A percentile compares a stretch with the other conserved stretches of the same genome.
These are phyloP conservation scores for Pelargonium citronellum DNA, from an alignment of 441 rosid species.

Conservation along the genomic window DNA sequence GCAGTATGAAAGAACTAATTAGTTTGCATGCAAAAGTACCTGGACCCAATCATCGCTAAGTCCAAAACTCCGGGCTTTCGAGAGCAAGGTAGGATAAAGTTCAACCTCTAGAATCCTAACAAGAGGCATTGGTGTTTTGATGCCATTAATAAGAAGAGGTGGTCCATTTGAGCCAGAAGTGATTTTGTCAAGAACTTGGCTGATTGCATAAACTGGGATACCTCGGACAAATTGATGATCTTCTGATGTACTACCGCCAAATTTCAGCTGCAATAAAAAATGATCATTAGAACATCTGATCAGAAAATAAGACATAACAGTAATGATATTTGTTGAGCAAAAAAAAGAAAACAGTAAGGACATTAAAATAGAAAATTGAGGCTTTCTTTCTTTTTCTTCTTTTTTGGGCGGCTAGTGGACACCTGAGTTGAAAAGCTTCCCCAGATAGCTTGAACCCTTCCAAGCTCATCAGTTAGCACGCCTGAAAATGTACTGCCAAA, in stretches of 20 bases:
- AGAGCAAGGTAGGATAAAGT: constrained; percentile 72
- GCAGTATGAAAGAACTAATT: background rate
- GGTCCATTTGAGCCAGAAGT: constrained; percentile 65
- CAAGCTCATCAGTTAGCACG: constrained; percentile 77
- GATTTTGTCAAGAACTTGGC: constrained; percentile 71
- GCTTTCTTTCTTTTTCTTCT: constrained; percentile 13
- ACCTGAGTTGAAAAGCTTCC: constrained; percentile 96
- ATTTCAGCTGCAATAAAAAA: constrained; percentile 53
- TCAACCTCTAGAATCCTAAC: constrained; percentile 89
- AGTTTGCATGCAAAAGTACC: constrained; percentile 34
- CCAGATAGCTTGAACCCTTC: constrained; percentile 94
- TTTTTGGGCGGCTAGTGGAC: constrained; percentile 19
- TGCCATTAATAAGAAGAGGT: constrained; percentile 73
- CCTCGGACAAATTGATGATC: constrained; percentile 92
- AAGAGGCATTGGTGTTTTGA: constrained; percentile 81
- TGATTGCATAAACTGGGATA: constrained; percentile 69
- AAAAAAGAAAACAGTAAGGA: constrained; percentile 16
- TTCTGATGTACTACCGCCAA: constrained; percentile 64
- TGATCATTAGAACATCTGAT: constrained; percentile 16
- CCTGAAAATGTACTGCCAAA: constrained; percentile 94
- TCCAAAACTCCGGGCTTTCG: constrained; percentile 93
- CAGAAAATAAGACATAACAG: constrained; percentile 10
- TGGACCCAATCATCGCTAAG: constrained; percentile 84
- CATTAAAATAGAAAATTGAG: background rate
- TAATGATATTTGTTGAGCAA: constrained; percentile 4